Base-by-base conservation (phyloP, 257 asterid genomes). In the Capsicum pubescens region DNA sequence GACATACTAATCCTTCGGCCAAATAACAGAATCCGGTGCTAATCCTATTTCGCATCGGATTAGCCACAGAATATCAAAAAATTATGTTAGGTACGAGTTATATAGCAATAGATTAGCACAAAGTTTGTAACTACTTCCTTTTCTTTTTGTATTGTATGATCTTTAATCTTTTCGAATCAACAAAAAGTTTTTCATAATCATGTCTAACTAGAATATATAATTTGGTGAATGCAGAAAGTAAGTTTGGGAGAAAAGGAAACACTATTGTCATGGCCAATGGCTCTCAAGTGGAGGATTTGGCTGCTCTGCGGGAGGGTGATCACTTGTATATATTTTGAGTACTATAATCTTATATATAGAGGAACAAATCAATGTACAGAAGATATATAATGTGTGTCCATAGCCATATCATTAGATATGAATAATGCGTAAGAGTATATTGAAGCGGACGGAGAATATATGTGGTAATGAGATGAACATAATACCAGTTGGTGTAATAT, bases 221-320 rank as follows among this genome's bases (percentile, higher is more conserved):
- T 86, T 84, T 79, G 78, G 63, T 90, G 83, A 84, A 85, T 83
- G 85, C 97, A 96, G 98, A 91, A 85, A 91, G 87, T 58, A 91
- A 90, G 91, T 93, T 94, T 8, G 95, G 98, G 83, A 90, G 86
- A 88, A 87, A 89, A 84, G 97, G 97, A 84, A 91, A 90, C 11
- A 89, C 71, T 13, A 87, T 94, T 82, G 87, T 89, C 89, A 94
- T 91, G 94, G 90, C 87, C 19, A 92, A 93, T 85, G 97, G 99
- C 57, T 94, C 95, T 79, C 92, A 89, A 81, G 99, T 94, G 86
- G 99, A 94, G 87, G 98, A 96, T 88, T 84, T 90, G 85, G 84
- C 78, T 48, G 97, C 90, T 67, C 85, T 96, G 86, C 88, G 98
- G 85, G 99, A 96, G 88, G 88, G 94, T 76, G 99, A 93, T 71